Percentiles rank a stretch among this genome's conserved stretches.
Evolutionary conservation across 176 grass and related monocot genomes (phyloP).

Genomic region (Carex cristatella): DNA sequence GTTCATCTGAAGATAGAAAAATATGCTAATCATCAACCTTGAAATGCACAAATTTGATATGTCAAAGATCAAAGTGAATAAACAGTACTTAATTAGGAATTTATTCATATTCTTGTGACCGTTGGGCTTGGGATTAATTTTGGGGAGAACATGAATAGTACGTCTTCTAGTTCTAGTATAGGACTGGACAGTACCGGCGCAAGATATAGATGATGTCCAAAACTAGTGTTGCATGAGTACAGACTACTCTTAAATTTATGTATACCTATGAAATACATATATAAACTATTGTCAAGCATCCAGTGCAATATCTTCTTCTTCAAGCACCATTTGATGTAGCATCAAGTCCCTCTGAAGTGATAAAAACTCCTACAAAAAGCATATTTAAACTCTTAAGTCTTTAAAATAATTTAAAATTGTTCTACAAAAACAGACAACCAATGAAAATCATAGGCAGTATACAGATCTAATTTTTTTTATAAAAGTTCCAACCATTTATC

Average conservation of each 20-base stretch:
- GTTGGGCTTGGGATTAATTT: not conserved
- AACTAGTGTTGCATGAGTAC: not conserved
- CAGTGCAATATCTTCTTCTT: conserved; percentile 44
- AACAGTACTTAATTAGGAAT: not conserved
- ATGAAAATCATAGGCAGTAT: not conserved
- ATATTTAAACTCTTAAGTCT: not conserved
- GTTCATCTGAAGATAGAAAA: conserved; percentile 2
- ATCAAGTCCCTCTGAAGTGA: conserved; percentile 73
- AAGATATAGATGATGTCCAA: not conserved
- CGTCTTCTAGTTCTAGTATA: not conserved
- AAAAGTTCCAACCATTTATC: not conserved
- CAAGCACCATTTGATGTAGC: conserved; percentile 66
- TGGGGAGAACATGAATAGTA: not conserved
- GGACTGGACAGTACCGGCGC: not conserved
- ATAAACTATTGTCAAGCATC: conserved; percentile 18
- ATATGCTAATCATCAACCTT: not conserved
- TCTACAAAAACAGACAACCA: not conserved
- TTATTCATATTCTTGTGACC: not conserved
- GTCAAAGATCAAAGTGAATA: not conserved
- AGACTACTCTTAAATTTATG: not conserved
- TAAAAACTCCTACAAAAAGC: conserved; percentile 67
- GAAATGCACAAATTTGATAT: not conserved
- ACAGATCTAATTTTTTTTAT: not conserved
- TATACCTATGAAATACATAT: not conserved
- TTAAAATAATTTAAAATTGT: not conserved